Evolutionary conservation across 2,329 filamentous ascomycete species (phyloP), one percentile per base, ranked within the genome.

Genomic region (Fusarium penzigii): DNA sequence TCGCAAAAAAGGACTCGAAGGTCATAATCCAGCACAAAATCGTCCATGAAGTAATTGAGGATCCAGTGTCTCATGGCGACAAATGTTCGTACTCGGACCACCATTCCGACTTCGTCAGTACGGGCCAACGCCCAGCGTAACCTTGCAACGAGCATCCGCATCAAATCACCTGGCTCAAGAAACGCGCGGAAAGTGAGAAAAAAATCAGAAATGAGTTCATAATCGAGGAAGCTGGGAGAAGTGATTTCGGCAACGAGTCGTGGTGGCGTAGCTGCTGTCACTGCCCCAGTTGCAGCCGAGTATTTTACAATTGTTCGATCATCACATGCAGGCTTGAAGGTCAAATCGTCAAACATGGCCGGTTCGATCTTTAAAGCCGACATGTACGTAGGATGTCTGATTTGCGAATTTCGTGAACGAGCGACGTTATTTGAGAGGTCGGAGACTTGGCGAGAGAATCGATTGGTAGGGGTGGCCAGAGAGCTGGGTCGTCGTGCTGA

Each of bases 21-120:
- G 42, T 82, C 77, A 66, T 88, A 86, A 67, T 92, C 85, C 20
- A 87, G 73, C 39, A 95, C 84, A 68, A 96, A 99, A 68, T 99
- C 94, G 67, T 99, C 94, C 49, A 90, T 81, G 62, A 97, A 99
- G 71, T 99, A 99, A 70, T 99, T 99, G 56, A 99, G 75, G 51
- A 97, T 92, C 94, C 94, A 99, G 71, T 99, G 94, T 51, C 94
- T 86, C 42, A 97, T 80, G 8, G 94, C 94, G 25, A 97, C 94
- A 74, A 97, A 99, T 0, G 92, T 95, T 40, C 94, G 85, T 14
- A 99, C 95, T 45, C 93, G 85, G n/a, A 97, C 94, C 47, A 99
- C 90, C 67, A 92, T 89, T 39, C 94, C 94, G 51, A 87, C 85
- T 68, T 97, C 91, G 67, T 96, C 90, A 43, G 82, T 77, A 49